phyloP scores from a whole-genome alignment of 345 rosid genomes.

The Citrus cavaleriei region DNA sequence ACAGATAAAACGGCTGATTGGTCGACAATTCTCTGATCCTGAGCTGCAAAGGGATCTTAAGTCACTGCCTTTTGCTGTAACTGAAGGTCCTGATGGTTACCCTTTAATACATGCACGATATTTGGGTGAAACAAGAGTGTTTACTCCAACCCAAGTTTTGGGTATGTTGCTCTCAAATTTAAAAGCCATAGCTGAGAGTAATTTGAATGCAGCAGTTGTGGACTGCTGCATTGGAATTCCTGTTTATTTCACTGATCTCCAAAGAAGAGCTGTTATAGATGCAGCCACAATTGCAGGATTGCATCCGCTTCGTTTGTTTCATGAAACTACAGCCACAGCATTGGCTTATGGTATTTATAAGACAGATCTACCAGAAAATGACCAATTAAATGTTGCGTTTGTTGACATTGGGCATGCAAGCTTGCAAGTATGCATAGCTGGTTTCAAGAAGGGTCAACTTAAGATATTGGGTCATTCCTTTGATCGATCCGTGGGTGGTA shows the following conservation, averaged over 20 bases:
- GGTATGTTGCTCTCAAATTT: slow-evolving; percentile 85
- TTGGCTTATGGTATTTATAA: slow-evolving; percentile 96
- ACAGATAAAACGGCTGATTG: slow-evolving; percentile 82
- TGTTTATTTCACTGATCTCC: slow-evolving; percentile 83
- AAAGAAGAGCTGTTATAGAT: slow-evolving; percentile 89
- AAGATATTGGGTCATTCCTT: slow-evolving; percentile 74
- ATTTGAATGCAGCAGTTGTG: slow-evolving; percentile 76
- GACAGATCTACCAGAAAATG: slow-evolving; percentile 90
- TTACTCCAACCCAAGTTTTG: slow-evolving; percentile 88
- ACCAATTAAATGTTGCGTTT: slow-evolving; percentile 79
- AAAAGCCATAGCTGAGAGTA: slow-evolving; percentile 85
- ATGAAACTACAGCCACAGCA: slow-evolving; percentile 94
- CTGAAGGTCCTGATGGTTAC: slow-evolving; percentile 85
- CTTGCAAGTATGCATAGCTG: slow-evolving; percentile 98
- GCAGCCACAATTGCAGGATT: slow-evolving; percentile 94
- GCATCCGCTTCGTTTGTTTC: slow-evolving; percentile 80
- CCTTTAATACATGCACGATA: slow-evolving; percentile 84
- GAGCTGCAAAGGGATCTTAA: slow-evolving; percentile 88
- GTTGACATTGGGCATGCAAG: slow-evolving; percentile 91
- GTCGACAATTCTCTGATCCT: slow-evolving; percentile 79
- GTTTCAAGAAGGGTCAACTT: slow-evolving; percentile 81
- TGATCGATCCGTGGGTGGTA: slow-evolving; percentile 83
- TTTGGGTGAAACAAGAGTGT: slow-evolving; percentile 73
- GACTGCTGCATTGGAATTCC: slow-evolving; percentile 98
- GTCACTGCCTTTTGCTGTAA: slow-evolving; percentile 62